Evolutionary conservation across 2,329 filamentous ascomycete genomes (phyloP).

Genomic region (Aspergillus fumigatus): DNA sequence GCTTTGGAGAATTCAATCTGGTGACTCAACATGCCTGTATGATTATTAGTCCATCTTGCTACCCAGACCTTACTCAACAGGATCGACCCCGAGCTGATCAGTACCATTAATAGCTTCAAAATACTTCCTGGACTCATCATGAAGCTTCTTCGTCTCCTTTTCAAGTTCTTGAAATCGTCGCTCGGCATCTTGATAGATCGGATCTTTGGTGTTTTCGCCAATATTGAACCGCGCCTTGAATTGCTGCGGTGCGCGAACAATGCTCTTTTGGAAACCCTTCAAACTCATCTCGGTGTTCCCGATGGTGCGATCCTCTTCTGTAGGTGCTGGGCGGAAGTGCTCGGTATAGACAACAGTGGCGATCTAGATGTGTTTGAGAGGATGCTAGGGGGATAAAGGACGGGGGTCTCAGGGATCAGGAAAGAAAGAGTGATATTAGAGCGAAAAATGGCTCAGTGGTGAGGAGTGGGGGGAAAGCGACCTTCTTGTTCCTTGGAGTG

Average conservation of each 20-base stretch:
- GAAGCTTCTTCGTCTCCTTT: conserved; percentile 90
- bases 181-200: conserved; percentile 91
- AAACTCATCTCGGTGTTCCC: conserved; percentile 71
- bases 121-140: conserved; percentile 96
- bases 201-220: conserved; percentile 90
- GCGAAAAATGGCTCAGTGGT: conserved; percentile 1
- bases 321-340: conserved; percentile 3
- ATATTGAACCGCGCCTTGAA: conserved; percentile 92
- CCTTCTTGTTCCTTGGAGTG: conserved; percentile 9
- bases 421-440: conserved; percentile 1
- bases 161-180: conserved; percentile 91
- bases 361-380: neutral
- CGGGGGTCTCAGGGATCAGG: neutral
- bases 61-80: neutral
- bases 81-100: conserved; percentile 5
- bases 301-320: neutral
- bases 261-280: conserved; percentile 89
- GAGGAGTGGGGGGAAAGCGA: conserved; percentile 11
- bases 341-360: neutral
- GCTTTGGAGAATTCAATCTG: conserved; percentile 98
- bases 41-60: conserved; percentile 1
- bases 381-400: neutral
- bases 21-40: conserved; percentile 78
- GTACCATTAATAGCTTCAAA: conserved; percentile 90
- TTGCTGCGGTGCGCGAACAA: conserved; percentile 84